phyloP scores from a whole-genome alignment of 805 yeast genomes.

The Maudiozyma barnettii region DNA sequence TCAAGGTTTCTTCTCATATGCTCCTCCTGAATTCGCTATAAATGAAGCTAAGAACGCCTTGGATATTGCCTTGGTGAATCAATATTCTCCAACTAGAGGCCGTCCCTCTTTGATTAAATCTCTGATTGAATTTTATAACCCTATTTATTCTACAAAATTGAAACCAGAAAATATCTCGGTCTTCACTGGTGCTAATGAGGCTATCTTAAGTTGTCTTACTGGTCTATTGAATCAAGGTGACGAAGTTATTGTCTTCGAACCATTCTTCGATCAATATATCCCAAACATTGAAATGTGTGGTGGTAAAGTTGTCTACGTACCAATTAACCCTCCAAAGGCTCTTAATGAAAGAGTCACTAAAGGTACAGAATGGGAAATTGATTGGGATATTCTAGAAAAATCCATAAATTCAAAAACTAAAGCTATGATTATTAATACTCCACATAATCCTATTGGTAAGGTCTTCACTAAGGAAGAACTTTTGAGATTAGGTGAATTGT shows the following conservation, averaged over 20 bases:
- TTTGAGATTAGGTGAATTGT: slow-evolving; percentile 63
- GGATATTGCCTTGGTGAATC: slow-evolving; percentile 67
- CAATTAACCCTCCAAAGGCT: slow-evolving; percentile 73
- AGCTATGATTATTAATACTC: slow-evolving; percentile 81
- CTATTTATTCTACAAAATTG: slow-evolving; percentile 47
- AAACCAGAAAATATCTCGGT: slow-evolving; percentile 43
- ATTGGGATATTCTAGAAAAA: slow-evolving; percentile 64
- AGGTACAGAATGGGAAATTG: slow-evolving; percentile 82
- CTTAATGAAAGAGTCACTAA: slow-evolving; percentile 52
- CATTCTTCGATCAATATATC: slow-evolving; percentile 94
- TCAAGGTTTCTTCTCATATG: slow-evolving; percentile 93
- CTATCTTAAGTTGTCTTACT: slow-evolving; percentile 73
- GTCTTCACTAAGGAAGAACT: slow-evolving; percentile 73
- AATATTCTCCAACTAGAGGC: slow-evolving; percentile 88
- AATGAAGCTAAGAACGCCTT: slow-evolving; percentile 73
- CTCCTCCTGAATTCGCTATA: slow-evolving; percentile 90
- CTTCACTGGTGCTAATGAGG: slow-evolving; percentile 97
- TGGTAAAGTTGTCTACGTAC: slow-evolving; percentile 81
- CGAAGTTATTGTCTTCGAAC: slow-evolving; percentile 93
- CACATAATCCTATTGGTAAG: slow-evolving; percentile 95
- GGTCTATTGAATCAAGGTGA: slow-evolving; percentile 83
- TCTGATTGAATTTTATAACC: slow-evolving; percentile 60
- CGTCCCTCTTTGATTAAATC: slow-evolving; percentile 66
- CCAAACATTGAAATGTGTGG: slow-evolving; percentile 91
- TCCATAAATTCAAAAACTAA: slow-evolving; percentile 72